phyloP scores from a whole-genome alignment of 2,329 filamentous ascomycete genomes.

The Exophiala alcalophila region DNA sequence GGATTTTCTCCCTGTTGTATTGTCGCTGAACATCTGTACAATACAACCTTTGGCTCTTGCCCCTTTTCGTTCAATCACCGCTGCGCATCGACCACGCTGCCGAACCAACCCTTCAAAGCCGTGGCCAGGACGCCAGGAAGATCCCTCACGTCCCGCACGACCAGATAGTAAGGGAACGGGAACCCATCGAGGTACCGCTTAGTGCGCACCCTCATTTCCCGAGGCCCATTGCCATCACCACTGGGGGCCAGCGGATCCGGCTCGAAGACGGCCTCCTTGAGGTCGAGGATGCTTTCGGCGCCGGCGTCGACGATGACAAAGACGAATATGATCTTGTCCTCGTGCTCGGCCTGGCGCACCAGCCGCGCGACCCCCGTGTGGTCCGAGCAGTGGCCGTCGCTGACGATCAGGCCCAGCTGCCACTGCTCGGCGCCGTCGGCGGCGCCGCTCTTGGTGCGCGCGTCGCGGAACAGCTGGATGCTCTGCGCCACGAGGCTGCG shows the following conservation, averaged over 20 bases:
- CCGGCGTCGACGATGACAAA: conserved; percentile 88
- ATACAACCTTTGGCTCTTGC: no score
- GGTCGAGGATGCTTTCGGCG: conserved; percentile 66
- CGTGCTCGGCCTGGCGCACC: conserved; percentile 82
- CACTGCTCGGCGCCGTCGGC: conserved; percentile 68
- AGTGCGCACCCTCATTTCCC: conserved; percentile 68
- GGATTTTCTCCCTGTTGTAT: no score
- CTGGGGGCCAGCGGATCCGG: no score
- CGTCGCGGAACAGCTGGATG: conserved; percentile 76
- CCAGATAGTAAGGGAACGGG: conserved; percentile 94
- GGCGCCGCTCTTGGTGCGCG: conserved; percentile 56
- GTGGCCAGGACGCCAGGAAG: conserved; percentile 83
- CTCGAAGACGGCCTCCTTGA: conserved; percentile 82
- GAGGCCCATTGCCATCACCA: conserved; percentile 52
- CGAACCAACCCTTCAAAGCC: conserved; percentile 93
- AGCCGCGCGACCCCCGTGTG: conserved; percentile 80
- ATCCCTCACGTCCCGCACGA: conserved; percentile 88
- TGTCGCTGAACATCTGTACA: no score
- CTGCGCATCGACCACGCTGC: conserved; percentile 54
- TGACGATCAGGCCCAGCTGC: conserved; percentile 92
- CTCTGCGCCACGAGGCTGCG: conserved; percentile 71
- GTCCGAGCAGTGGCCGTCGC: conserved; percentile 87
- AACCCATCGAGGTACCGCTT: conserved; percentile 92
- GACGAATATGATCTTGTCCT: conserved; percentile 87
- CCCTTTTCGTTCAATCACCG: background rate